phyloP scores from a whole-genome alignment of 2,329 filamentous ascomycete genomes.

The Sordariomycetes sp. region DNA sequence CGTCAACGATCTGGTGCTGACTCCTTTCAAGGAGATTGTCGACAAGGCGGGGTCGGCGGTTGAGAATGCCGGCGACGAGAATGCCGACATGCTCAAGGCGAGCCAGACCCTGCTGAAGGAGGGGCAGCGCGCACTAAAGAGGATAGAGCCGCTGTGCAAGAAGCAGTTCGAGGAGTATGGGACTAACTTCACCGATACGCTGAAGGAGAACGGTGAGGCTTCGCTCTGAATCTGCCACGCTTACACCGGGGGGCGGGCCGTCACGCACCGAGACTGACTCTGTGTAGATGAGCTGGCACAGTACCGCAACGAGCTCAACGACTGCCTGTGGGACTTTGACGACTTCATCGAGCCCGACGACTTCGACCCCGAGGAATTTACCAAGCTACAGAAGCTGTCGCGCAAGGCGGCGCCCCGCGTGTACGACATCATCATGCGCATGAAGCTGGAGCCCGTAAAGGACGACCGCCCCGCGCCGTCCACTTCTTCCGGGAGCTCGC shows the following conservation, averaged over 20 bases:
- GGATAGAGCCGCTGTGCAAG: conserved; percentile 39
- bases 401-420: conserved; percentile 37
- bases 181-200: conserved; percentile 34
- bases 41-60: conserved; percentile 36
- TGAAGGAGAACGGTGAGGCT: conserved; percentile 42
- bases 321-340: conserved; percentile 46
- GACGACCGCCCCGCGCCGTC: not conserved
- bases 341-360: conserved; percentile 37
- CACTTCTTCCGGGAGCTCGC: not conserved
- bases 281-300: conserved; percentile 37
- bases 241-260: not conserved
- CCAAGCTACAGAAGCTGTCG: conserved; percentile 34
- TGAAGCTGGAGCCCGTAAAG: conserved; percentile 33
- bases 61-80: conserved; percentile 32
- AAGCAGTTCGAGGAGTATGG: conserved; percentile 38
- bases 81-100: conserved; percentile 35
- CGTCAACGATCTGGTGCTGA: conserved; percentile 31
- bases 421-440: conserved; percentile 38
- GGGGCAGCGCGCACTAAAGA: conserved; percentile 36
- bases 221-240: not conserved
- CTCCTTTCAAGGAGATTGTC: conserved; percentile 40
- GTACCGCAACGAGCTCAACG: conserved; percentile 34
- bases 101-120: conserved; percentile 35
- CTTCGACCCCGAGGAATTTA: conserved; percentile 40
- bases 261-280: not conserved